These are phyloP conservation scores for Trichothecium roseum DNA, from an alignment of 2,329 filamentous ascomycete species.

Conservation along the genomic window DNA sequence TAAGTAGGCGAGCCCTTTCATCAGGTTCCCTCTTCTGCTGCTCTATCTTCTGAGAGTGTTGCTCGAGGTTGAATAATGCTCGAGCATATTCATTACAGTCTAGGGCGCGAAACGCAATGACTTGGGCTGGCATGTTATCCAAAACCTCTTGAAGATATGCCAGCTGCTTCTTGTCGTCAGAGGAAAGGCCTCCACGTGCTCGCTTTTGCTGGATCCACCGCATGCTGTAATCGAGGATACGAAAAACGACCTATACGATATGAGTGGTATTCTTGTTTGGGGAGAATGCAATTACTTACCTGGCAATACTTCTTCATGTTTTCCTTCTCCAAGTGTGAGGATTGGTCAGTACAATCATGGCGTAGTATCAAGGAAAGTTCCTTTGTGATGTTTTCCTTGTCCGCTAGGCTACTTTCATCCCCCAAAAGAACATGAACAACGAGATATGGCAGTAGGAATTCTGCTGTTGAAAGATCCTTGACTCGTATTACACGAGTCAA, in stretches of 20 bases:
- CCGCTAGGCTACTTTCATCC: constrained; percentile 46
- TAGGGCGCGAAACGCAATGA: constrained; percentile 73
- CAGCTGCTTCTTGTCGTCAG: constrained; percentile 36
- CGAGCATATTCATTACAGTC: constrained; percentile 89
- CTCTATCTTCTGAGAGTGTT: constrained; percentile 56
- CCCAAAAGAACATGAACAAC: constrained; percentile 75
- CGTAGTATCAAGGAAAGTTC: constrained; percentile 71
- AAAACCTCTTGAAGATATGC: constrained; percentile 40
- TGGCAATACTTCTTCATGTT: constrained; percentile 80
- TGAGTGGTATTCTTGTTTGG: constrained; percentile 9
- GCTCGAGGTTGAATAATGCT: constrained; percentile 89
- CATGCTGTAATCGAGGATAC: constrained; percentile 82
- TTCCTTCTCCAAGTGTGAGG: constrained; percentile 54
- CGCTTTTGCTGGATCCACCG: constrained; percentile 75
- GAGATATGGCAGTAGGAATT: constrained; percentile 81
- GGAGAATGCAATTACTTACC: constrained; percentile 35
- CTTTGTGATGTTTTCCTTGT: constrained; percentile 53
- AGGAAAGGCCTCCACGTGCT: constrained; percentile 13
- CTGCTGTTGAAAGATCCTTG: constrained; percentile 76
- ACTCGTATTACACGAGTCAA: constrained; percentile 73
- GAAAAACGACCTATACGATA: constrained; percentile 65
- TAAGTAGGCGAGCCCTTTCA: constrained; percentile 56
- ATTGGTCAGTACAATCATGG: constrained; percentile 39
- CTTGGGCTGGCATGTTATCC: constrained; percentile 58
- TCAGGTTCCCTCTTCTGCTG: constrained; percentile 33